A percentile compares a stretch with the other conserved stretches of the same genome.
Evolutionary conservation across 345 rosid genomes (phyloP).

Genomic region (Aquilaria malaccensis): DNA sequence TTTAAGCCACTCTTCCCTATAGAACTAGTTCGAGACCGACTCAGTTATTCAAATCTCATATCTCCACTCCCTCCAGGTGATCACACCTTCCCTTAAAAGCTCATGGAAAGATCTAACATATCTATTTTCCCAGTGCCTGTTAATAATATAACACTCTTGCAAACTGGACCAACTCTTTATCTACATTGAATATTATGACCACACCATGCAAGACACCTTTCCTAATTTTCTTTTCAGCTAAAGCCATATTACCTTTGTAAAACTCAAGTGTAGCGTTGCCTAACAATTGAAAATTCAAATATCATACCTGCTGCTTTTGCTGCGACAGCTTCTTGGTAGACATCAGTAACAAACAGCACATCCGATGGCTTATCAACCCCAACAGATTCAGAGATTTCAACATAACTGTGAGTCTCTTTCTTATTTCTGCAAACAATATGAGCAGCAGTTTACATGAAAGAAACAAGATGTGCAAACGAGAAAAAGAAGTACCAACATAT

Average conservation of each 20-base stretch:
- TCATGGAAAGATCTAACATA: not conserved
- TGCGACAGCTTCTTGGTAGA: constrained; percentile 84
- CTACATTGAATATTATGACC: too few relatives aligned
- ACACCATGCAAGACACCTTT: not conserved
- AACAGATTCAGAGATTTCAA: constrained; percentile 61
- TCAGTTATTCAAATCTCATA: too few relatives aligned
- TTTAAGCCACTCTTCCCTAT: too few relatives aligned
- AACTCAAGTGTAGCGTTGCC: not conserved
- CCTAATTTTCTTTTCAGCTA: not conserved
- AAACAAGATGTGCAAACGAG: not conserved
- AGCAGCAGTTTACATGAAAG: not conserved
- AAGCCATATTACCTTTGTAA: not conserved
- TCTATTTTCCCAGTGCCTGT: not conserved
- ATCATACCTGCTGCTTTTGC: constrained; percentile 76
- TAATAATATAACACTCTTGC: not conserved
- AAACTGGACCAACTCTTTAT: too few relatives aligned
- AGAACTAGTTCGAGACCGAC: too few relatives aligned
- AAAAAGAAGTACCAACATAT: not conserved
- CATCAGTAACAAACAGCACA: constrained; percentile 72
- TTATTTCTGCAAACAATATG: constrained; percentile 55
- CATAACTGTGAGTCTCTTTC: constrained; percentile 64
- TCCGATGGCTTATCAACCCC: constrained; percentile 88
- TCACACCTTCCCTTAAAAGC: not conserved
- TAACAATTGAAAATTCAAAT: not conserved
- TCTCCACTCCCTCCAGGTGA: too few relatives aligned